Conservation (phyloP, 2,329 filamentous ascomycete species). For the Helotiales sp. region DNA sequence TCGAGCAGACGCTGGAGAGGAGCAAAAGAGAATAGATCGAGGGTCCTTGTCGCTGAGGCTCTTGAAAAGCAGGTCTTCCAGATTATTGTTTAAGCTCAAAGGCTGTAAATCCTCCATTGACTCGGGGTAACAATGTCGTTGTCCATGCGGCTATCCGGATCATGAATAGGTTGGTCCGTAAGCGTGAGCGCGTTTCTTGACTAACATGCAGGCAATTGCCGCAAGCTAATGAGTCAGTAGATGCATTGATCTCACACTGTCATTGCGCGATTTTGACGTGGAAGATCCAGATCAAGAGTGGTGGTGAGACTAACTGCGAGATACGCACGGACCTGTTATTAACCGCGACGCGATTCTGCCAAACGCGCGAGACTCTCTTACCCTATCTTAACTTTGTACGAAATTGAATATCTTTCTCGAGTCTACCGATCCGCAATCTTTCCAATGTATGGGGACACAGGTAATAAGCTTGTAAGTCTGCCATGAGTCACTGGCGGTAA, state of each 20-base stretch:
- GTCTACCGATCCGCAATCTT: not conserved
- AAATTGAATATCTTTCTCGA: slow-evolving; percentile 5
- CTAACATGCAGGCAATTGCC: too few species aligned
- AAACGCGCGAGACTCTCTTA: not conserved
- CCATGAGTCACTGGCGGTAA: not conserved
- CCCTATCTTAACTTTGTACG: slow-evolving; percentile 5
- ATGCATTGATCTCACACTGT: not conserved
- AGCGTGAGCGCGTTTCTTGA: too few species aligned
- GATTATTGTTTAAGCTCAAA: too few species aligned
- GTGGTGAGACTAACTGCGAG: not conserved
- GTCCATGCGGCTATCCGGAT: slow-evolving; percentile 25
- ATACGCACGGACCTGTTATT: too few species aligned
- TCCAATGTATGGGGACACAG: slow-evolving; percentile 71
- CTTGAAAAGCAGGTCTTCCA: not conserved
- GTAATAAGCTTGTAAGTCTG: slow-evolving; percentile 62
- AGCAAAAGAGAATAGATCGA: too few species aligned
- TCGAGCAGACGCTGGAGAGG: too few species aligned
- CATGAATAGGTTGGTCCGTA: too few species aligned
- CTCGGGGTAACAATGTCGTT: slow-evolving; percentile 16
- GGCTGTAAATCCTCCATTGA: not conserved
- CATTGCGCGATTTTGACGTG: not conserved
- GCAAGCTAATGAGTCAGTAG: not conserved
- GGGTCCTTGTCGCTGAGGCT: not conserved
- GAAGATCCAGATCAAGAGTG: not conserved
- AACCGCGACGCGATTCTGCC: not conserved